Evolutionary conservation across 331 rosid species (phyloP).

Genomic region (Phaseolus coccineus): DNA sequence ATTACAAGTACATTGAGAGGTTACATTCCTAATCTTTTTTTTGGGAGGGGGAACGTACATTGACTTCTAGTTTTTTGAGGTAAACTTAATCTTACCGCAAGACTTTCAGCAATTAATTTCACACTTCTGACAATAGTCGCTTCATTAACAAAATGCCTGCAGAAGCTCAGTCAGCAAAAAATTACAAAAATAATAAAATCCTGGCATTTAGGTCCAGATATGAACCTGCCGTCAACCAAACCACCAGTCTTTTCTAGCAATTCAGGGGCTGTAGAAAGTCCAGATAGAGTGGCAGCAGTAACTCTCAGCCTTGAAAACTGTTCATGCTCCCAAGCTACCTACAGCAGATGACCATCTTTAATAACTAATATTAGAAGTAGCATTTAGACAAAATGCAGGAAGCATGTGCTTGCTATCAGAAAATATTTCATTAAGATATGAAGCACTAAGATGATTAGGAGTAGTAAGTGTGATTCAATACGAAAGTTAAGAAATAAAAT

Average conservation of each 20-base stretch:
- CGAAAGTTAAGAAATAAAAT: constrained; percentile 1
- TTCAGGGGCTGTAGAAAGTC: constrained; percentile 79
- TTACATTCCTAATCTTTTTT: constrained; percentile 7
- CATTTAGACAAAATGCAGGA: constrained; percentile 23
- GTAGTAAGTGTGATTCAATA: constrained; percentile 2
- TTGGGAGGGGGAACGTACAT: not conserved
- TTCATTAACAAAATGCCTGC: constrained; percentile 78
- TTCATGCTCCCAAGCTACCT: constrained; percentile 99
- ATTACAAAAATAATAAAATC: constrained; percentile 32
- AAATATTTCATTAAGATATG: constrained; percentile 10
- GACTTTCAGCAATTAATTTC: constrained; percentile 94
- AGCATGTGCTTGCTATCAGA: constrained; percentile 7
- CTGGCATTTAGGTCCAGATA: constrained; percentile 38
- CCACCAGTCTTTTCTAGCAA: constrained; percentile 89
- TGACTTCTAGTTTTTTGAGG: constrained; percentile 6
- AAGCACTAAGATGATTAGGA: constrained; percentile 25
- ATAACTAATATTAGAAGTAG: constrained; percentile 39
- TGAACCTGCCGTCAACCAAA: constrained; percentile 83
- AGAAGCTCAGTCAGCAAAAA: constrained; percentile 55
- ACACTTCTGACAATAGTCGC: constrained; percentile 76
- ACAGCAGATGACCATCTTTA: constrained; percentile 61
- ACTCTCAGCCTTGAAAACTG: constrained; percentile 96
- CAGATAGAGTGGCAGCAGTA: constrained; percentile 96
- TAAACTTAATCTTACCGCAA: constrained; percentile 72
- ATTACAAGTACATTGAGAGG: not conserved